A percentile compares a stretch with the other conserved stretches of the same genome.
Evolutionary conservation across 2,329 filamentous ascomycete genomes (phyloP).

Genomic region (Hymenoscyphus repandus): DNA sequence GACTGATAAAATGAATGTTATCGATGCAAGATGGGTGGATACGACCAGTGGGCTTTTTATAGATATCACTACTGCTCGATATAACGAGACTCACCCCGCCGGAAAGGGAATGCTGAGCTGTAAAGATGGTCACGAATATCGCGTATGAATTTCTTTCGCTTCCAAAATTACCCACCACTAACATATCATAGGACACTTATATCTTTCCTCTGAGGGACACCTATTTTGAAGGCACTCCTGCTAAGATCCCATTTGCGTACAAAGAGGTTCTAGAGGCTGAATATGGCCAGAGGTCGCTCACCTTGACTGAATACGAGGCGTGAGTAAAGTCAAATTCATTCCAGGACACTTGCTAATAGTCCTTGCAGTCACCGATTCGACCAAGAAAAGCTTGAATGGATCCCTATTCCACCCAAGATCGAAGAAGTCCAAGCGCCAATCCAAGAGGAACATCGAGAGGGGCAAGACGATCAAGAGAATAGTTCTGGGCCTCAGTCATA

Average conservation of each 20-base stretch:
- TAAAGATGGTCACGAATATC: slow-evolving; percentile 47
- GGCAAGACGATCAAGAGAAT: no score
- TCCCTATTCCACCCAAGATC: no score
- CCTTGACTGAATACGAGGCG: slow-evolving; percentile 43
- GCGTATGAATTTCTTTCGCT: slow-evolving; percentile 30
- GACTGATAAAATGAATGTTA: slow-evolving; percentile 68
- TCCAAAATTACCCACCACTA: neutral
- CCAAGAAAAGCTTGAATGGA: no score
- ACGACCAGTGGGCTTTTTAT: slow-evolving; percentile 70
- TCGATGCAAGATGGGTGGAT: slow-evolving; percentile 82
- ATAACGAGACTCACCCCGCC: slow-evolving; percentile 34
- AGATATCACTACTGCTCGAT: slow-evolving; percentile 71
- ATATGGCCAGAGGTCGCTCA: slow-evolving; percentile 49
- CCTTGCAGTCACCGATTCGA: no score
- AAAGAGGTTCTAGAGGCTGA: slow-evolving; percentile 53
- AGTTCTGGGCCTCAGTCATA: no score
- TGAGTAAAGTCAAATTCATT: neutral
- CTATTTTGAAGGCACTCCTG: slow-evolving; percentile 60
- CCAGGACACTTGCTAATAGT: neutral
- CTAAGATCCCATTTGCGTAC: slow-evolving; percentile 61
- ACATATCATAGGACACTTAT: slow-evolving; percentile 43
- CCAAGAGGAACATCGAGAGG: no score
- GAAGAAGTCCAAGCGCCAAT: no score
- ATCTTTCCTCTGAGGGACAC: slow-evolving; percentile 66
- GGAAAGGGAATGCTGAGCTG: slow-evolving; percentile 43